phyloP scores from a whole-genome alignment of 257 asterid genomes.

The Jasminum sambac region DNA sequence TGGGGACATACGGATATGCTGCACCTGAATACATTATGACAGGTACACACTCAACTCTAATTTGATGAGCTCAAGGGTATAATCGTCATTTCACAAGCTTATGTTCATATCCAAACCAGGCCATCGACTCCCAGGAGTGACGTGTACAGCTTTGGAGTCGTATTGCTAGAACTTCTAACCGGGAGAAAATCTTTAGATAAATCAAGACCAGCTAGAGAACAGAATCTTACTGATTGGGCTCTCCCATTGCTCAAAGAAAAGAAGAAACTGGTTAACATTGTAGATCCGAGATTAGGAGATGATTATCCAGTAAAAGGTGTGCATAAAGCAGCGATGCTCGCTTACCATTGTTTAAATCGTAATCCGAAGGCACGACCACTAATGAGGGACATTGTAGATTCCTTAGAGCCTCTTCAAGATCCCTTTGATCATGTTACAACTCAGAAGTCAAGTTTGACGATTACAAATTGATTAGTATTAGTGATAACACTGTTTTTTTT shows the following conservation, averaged over 20 bases:
- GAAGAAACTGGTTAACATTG: constrained; percentile 68
- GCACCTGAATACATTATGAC: constrained; percentile 83
- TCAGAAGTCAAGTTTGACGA: constrained; percentile 44
- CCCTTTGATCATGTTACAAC: constrained; percentile 30
- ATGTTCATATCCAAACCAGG: constrained; percentile 35
- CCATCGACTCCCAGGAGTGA: constrained; percentile 81
- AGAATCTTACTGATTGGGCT: constrained; percentile 95
- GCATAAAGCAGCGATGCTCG: constrained; percentile 86
- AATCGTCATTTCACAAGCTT: background rate
- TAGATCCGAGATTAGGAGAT: constrained; percentile 77
- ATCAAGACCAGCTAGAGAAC: constrained; percentile 72
- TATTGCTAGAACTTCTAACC: constrained; percentile 80
- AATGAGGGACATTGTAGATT: constrained; percentile 87
- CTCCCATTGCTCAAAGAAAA: constrained; percentile 72
- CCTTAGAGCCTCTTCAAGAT: constrained; percentile 81
- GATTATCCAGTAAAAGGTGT: constrained; percentile 74
- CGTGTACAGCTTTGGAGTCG: constrained; percentile 88
- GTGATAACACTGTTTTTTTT: constrained; percentile 23
- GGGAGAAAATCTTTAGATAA: constrained; percentile 83
- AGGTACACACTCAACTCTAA: constrained; percentile 29
- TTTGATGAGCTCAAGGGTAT: background rate
- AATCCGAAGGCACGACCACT: constrained; percentile 91
- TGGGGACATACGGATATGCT: constrained; percentile 83
- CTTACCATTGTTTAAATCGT: constrained; percentile 79
- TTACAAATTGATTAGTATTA: constrained; percentile 36